phyloP scores from a whole-genome alignment of 2,329 filamentous ascomycete species.

The Aspergillus luchuensis region DNA sequence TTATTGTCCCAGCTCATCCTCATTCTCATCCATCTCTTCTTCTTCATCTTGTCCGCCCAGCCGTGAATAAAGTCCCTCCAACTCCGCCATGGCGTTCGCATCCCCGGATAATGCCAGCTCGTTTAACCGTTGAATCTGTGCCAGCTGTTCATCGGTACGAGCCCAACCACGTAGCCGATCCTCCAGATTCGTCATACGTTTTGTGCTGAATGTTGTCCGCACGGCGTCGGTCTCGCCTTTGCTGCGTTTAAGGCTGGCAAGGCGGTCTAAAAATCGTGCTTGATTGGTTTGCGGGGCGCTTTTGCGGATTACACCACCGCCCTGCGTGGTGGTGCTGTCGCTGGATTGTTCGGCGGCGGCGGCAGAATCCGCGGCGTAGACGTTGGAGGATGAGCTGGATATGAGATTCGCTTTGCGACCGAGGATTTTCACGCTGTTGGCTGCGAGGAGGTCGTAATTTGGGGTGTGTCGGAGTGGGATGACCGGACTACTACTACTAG shows the following conservation, averaged over 20 bases:
- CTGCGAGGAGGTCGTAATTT: constrained; percentile 71
- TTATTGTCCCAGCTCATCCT: neutral
- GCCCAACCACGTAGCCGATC: constrained; percentile 40
- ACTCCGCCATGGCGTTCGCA: constrained; percentile 33
- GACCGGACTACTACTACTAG: constrained; percentile 42
- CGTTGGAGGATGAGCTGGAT: constrained; percentile 40
- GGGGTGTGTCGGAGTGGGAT: constrained; percentile 43
- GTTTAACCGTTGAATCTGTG: constrained; percentile 40
- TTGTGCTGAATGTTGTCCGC: constrained; percentile 58
- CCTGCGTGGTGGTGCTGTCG: constrained; percentile 13
- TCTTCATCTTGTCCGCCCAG: constrained; percentile 23
- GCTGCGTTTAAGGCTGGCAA: constrained; percentile 66
- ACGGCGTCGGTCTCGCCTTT: constrained; percentile 68
- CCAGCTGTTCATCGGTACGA: constrained; percentile 40
- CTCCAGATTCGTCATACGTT: constrained; percentile 35
- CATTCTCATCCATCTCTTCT: neutral
- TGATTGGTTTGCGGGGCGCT: constrained; percentile 43
- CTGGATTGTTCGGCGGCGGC: constrained; percentile 5
- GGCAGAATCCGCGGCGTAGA: neutral
- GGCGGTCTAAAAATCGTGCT: constrained; percentile 62
- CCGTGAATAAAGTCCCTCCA: constrained; percentile 41
- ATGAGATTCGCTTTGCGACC: constrained; percentile 65
- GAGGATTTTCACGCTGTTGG: constrained; percentile 68
- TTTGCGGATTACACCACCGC: constrained; percentile 10
- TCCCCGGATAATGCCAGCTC: constrained; percentile 41